Evolutionary conservation across 164 flowering plant genomes (phyloP).

Genomic region (Vitis labrusca): DNA sequence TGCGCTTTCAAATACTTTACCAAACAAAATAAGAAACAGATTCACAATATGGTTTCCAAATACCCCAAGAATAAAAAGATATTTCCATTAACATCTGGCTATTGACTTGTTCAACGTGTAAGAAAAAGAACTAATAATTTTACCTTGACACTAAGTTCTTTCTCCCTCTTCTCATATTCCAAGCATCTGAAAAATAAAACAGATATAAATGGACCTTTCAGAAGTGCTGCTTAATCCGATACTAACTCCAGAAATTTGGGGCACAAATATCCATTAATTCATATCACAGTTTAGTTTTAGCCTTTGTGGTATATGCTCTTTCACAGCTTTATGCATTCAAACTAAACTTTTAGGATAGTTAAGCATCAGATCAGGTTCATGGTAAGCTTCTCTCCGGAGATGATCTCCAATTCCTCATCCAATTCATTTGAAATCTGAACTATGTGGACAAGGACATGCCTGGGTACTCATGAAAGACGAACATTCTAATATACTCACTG

Average conservation of each 20-base stretch:
- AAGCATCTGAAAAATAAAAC: conserved; percentile 45
- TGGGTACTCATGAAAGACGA: neutral
- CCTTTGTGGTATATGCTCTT: neutral
- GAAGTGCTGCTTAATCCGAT: no score
- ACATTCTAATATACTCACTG: conserved; percentile 43
- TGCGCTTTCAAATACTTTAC: neutral
- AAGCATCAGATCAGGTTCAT: neutral
- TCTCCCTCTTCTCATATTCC: conserved; percentile 48
- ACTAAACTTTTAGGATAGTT: neutral
- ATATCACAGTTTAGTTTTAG: neutral
- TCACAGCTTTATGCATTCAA: neutral
- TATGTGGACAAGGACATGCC: neutral
- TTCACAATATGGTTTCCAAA: neutral
- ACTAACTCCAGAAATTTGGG: neutral
- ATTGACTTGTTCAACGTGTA: neutral
- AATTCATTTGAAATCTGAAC: neutral
- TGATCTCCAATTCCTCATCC: neutral
- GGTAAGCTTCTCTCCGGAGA: neutral
- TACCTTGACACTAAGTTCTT: conserved; percentile 69
- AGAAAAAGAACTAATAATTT: no score
- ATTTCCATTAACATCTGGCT: neutral
- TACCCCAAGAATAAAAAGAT: neutral
- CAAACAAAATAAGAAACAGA: no score
- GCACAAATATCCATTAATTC: neutral
- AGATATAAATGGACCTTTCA: neutral